Percentiles rank a stretch among this genome's conserved stretches.
Evolutionary conservation across 352 stramenopile genomes (phyloP).

Genomic region (Phytophthora idaei): DNA sequence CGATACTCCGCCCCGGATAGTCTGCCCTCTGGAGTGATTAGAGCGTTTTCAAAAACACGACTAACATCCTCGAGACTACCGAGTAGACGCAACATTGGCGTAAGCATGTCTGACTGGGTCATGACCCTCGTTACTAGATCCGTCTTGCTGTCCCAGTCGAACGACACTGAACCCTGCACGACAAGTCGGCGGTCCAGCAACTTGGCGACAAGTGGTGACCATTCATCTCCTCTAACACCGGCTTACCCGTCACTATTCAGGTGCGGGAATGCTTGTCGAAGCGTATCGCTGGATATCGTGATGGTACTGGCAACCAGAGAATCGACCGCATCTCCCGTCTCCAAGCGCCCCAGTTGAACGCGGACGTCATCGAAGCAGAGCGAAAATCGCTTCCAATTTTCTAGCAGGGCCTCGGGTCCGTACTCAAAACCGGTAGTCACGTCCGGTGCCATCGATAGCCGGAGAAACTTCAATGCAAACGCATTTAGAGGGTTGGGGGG

Average conservation of each 20-base stretch:
- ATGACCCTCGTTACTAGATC: background rate
- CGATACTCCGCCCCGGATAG: no score
- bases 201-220: background rate
- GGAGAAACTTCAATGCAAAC: background rate
- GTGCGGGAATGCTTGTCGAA: background rate
- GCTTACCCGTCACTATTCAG: background rate
- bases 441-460: no score
- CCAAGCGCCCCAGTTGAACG: background rate
- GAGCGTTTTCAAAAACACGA: background rate
- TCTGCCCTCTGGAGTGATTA: no score
- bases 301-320: background rate
- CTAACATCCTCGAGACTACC: slow-evolving; percentile 3
- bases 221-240: background rate
- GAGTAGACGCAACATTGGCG: slow-evolving; percentile 6
- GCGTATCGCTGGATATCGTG: background rate
- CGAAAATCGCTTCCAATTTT: background rate
- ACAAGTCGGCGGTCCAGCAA: background rate
- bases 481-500: background rate
- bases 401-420: no score
- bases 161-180: slow-evolving; percentile 2
- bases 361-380: slow-evolving; percentile 1
- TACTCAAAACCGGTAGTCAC: no score
- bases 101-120: background rate
- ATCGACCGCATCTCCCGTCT: background rate
- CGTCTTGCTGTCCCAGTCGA: slow-evolving; percentile 2